Evolutionary conservation across 805 yeast species (phyloP), one percentile per base, ranked within the genome.

Genomic region (Kodamaea hsintzibuensis): DNA sequence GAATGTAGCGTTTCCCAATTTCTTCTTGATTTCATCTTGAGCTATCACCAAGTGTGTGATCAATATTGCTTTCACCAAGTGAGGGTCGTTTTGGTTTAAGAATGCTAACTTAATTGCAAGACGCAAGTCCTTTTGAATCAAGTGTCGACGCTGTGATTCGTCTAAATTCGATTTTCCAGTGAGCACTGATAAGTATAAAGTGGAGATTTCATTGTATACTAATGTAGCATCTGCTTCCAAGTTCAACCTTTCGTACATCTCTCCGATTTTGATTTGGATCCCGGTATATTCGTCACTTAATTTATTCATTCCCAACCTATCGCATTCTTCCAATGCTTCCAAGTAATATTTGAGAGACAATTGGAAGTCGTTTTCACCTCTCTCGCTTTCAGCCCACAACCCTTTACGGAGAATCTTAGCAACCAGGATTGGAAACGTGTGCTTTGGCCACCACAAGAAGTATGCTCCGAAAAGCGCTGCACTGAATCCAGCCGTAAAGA

Each of bases 221-320:
- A 78, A 76, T 38, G 82, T 76, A 0, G 96, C 96, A 50, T 86
- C 88, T 12, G 82, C 82, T 33, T 64, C 59, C 83, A 81, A 78
- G 17, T 77, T 79, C 60, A 91, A 68, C 42, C 85, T 77, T 62
- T 90, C 96, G 65, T 83, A 89, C 91, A 91, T 87, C 63, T 91
- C 96, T 9, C 88, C 96, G 37, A 90, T 74, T 63, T 92, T 90
- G 67, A 93, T 76, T 63, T 92, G 96, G 51, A 93, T 82, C 0
- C 98, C 97, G 0, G 98, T 92, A 67, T 89, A 92, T 63, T 89
- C 93, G 63, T 90, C 95, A 53, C 83, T 77, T 33, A 88, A 61
- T 9, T 79, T 80, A 57, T 82, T 81, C 71, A 90, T 66, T 0
- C 77, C 78, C 46, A 83, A 70, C 25, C 77, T 72, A 38, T 84